phyloP scores from a whole-genome alignment of 495 filamentous ascomycete genomes.

The Penicillium ucsense region DNA sequence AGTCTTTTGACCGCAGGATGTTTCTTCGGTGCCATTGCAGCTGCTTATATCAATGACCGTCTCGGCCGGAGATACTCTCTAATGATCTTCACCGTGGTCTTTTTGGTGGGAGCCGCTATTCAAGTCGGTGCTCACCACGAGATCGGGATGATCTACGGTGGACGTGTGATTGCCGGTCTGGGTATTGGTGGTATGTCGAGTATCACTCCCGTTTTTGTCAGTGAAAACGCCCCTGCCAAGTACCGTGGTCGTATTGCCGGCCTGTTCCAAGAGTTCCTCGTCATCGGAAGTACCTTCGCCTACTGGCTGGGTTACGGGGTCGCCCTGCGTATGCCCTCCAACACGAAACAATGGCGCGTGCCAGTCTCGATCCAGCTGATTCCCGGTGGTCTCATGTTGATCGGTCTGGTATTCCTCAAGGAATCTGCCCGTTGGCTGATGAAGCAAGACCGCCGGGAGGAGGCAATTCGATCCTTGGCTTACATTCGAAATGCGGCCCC shows the following conservation, averaged over 20 bases:
- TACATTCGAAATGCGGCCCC: conserved; percentile 34
- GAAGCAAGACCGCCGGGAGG: conserved; percentile 32
- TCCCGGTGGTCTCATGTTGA: conserved; percentile 39
- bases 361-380: conserved; percentile 45
- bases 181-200: conserved; percentile 38
- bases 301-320: conserved; percentile 47
- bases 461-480: conserved; percentile 34
- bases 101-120: conserved; percentile 55
- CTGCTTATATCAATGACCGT: conserved; percentile 46
- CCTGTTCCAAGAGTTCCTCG: conserved; percentile 22
- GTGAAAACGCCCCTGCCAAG: conserved; percentile 32
- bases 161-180: conserved; percentile 33
- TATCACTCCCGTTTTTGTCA: conserved; percentile 42
- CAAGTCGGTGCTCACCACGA: conserved; percentile 39
- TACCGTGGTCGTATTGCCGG: conserved; percentile 37
- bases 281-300: conserved; percentile 23
- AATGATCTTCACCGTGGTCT: conserved; percentile 44
- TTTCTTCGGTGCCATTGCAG: conserved; percentile 57
- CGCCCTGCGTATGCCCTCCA: conserved; percentile 26
- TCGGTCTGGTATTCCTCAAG: conserved; percentile 41
- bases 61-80: conserved; percentile 51
- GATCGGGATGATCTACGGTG: conserved; percentile 30
- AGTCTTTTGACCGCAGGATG: conserved; percentile 56
- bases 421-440: conserved; percentile 50
- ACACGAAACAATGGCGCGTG: conserved; percentile 43